Evolutionary conservation across 768 basidiomycete species (phyloP), one percentile per base, ranked within the genome.

Genomic region (Amanita molliuscula): DNA sequence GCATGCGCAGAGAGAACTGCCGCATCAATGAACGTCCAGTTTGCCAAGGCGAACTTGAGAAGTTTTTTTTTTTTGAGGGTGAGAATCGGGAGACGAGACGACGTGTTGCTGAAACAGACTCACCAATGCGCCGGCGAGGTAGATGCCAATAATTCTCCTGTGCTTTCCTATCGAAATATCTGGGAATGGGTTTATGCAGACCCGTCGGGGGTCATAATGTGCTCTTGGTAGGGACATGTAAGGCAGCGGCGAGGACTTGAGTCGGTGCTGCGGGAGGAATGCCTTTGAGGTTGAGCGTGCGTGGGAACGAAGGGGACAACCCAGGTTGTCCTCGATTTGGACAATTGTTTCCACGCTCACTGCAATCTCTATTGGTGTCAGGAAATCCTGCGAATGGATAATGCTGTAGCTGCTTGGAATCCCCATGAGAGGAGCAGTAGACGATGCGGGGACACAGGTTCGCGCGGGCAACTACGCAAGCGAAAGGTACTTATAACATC

Each of bases 21-120:
- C 11, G 96, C 95, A 59, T 98, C 95, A 50, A 97, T 71, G 67
- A 99, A 93, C 3, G 86, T 77, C 92, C 95, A 98, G 65, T 89
- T 90, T 25, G 91, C 94, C 16, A 97, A 70, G 0, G 93, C 89
- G 65, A 97, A 98, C 94, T 50, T 16, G 10, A 23, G 10, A 1
- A 9, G 16, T 16, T 2, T 28, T 8, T 16, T 6, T n/a, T 13
- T 15, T 4, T 7, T 42, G 41, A n/a, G n/a, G 6, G 29, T 15
- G 9, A 23, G 9, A 11, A 36, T 1, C 2, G 2, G 23, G 6
- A 20, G 94, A 61, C n/a, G 44, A 42, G 41, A 47, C 48, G 45
- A 44, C 48, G 23, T 46, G 44, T 53, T 36, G 52, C 25, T 29
- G 36, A 37, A 38, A 29, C 47, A 3, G 47, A 78, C 91, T 55